Conservation (phyloP, 129 eudicot species). For the Helianthus tuberosus region DNA sequence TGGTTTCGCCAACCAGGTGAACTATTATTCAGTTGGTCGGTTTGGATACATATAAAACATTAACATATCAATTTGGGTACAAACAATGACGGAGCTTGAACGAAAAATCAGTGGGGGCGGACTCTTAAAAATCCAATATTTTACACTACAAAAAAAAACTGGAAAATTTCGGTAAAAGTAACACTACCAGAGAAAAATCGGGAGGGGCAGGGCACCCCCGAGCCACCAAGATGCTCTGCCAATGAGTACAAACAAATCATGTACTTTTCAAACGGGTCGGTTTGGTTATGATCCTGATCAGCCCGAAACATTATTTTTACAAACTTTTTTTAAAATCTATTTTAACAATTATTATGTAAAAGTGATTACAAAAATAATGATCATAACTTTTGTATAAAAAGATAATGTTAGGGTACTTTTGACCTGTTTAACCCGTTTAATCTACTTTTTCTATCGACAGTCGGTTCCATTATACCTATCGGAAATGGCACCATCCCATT, state of each 20-base stretch:
- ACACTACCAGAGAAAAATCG: too few relatives aligned
- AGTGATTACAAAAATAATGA: background rate
- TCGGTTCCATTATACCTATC: slow-evolving; percentile 56
- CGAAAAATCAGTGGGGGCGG: too few relatives aligned
- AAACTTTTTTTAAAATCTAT: background rate
- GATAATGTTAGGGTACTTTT: background rate
- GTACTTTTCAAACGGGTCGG: background rate
- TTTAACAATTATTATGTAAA: background rate
- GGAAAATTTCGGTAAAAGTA: too few relatives aligned
- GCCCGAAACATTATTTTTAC: background rate
- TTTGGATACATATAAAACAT: background rate
- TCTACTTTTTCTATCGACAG: slow-evolving; percentile 23
- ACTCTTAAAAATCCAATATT: too few relatives aligned
- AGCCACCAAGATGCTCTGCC: too few relatives aligned
- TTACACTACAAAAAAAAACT: too few relatives aligned
- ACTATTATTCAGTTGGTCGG: background rate
- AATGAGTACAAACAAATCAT: background rate
- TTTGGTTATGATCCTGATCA: background rate
- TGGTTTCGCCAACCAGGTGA: slow-evolving; percentile 74
- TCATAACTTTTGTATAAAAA: background rate
- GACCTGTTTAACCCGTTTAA: background rate
- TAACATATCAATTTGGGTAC: background rate
- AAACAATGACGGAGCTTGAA: too few relatives aligned
- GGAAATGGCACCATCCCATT: slow-evolving; percentile 59
- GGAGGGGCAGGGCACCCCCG: too few relatives aligned